Conservation (phyloP, 495 filamentous ascomycete genomes). For the Tuber indicum region DNA sequence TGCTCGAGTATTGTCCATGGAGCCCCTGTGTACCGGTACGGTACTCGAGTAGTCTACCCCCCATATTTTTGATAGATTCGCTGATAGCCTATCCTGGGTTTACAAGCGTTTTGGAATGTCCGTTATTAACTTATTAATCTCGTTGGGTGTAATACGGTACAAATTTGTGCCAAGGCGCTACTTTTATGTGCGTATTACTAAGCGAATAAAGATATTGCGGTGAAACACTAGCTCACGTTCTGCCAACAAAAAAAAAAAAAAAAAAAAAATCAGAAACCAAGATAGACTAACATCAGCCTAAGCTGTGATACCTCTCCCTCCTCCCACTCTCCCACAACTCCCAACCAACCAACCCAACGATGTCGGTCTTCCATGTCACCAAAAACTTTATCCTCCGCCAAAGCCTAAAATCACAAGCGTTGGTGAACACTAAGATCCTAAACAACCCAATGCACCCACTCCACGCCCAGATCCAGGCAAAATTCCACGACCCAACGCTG, state of each 20-base stretch:
- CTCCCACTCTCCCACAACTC: not conserved
- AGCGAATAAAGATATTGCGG: too few species aligned
- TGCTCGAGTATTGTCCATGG: too few species aligned
- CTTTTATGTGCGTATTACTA: too few species aligned
- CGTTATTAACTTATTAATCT: too few species aligned
- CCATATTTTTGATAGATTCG: not conserved
- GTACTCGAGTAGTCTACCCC: too few species aligned
- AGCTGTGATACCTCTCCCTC: not conserved
- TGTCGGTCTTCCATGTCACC: slow-evolving; percentile 6
- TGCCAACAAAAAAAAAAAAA: not conserved
- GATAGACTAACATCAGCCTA: not conserved
- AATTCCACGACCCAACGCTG: slow-evolving; percentile 7
- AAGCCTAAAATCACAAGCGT: slow-evolving; percentile 4
- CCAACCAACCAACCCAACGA: slow-evolving; percentile 7
- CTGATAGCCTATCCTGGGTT: too few species aligned
- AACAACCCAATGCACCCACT: slow-evolving; percentile 26
- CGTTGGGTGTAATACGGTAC: too few species aligned
- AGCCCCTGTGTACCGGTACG: too few species aligned
- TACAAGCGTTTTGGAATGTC: too few species aligned
- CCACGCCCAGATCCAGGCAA: slow-evolving; percentile 13
- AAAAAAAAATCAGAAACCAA: not conserved
- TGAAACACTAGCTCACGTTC: not conserved
- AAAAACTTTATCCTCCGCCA: slow-evolving; percentile 27
- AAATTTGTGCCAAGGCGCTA: too few species aligned
- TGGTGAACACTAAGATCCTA: slow-evolving; percentile 11